Base-by-base conservation (phyloP, 441 rosid genomes). In the Gossypium aridum region DNA sequence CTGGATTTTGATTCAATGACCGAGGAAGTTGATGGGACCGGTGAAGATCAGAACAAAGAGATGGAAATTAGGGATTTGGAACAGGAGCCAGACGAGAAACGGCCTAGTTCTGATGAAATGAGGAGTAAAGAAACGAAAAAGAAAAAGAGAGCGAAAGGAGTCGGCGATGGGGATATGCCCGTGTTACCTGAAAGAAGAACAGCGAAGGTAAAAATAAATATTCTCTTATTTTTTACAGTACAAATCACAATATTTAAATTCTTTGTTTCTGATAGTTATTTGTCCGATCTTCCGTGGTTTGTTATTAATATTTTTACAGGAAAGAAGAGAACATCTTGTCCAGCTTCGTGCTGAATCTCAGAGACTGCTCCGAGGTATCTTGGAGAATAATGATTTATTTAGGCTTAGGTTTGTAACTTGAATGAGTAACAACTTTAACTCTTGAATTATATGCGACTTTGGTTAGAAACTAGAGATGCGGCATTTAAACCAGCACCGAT, bases 261-360 rank as follows among this genome's bases (percentile, higher is more conserved):
- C 37, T 75, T 28, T 53, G 43, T 64, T 8, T 74, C 23, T 78
- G 73, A 16, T 77, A 74, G 7, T 14, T 49, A 43, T 62, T 28
- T 12, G 72, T 67, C 31, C 75, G 73, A 14, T 78, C 77, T 7
- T 7, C 45, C 47, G 3, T 34, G 20, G 12, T 1, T 54, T 20
- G 17, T 7, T 34, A 60, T 60, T 60, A 12, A 62, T 5, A 23
- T 22, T 64, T 69, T 10, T 13, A 43, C 74, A 92, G 98, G 95
- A 90, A 78, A 85, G 98, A 80, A 89, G 87, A 78, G 85, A 84
- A 10, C 78, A 79, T 47, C 83, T 90, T 45, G 82, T 79, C 73
- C 88, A 91, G 76, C 92, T 91, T 25, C 93, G 86, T 56, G 86
- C 87, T 43, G 97, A 90, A 82, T 90, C 95, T 65, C 99, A 93